Conservation (phyloP, 2,329 filamentous ascomycete species). For the Aspergillus sp. region DNA sequence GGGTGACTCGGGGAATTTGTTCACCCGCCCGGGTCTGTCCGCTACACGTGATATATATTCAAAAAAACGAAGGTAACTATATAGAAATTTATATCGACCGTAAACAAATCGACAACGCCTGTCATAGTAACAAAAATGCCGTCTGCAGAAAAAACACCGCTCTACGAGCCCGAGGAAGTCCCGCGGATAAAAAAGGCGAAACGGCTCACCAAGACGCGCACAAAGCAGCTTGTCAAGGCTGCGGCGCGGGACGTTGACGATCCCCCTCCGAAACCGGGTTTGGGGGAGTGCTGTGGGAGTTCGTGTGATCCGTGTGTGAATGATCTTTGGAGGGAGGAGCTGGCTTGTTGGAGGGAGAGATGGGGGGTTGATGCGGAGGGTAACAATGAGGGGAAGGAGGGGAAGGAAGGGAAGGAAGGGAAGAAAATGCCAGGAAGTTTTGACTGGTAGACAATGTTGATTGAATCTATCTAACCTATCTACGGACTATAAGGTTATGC, state of each 20-base stretch:
- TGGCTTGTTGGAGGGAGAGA: slow-evolving; percentile 33
- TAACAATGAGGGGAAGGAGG: slow-evolving; percentile 11
- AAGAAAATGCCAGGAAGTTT: slow-evolving; percentile 23
- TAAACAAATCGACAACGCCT: too few species aligned
- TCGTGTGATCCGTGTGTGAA: slow-evolving; percentile 39
- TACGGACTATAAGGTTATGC: neutral
- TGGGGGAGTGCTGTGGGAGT: slow-evolving; percentile 37
- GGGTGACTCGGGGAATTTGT: neutral
- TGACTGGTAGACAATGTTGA: slow-evolving; percentile 14
- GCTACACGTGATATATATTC: neutral
- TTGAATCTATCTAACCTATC: neutral
- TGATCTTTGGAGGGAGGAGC: slow-evolving; percentile 36
- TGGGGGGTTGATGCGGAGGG: slow-evolving; percentile 26
- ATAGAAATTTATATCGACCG: too few species aligned
- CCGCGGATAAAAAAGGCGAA: slow-evolving; percentile 32
- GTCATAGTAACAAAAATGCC: neutral
- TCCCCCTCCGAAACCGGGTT: slow-evolving; percentile 32
- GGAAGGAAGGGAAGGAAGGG: slow-evolving; percentile 7
- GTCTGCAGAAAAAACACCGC: slow-evolving; percentile 13
- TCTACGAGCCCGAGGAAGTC: slow-evolving; percentile 25
- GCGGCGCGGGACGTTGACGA: slow-evolving; percentile 30
- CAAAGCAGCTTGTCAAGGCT: slow-evolving; percentile 34
- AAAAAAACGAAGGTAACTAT: too few species aligned
- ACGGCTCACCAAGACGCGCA: slow-evolving; percentile 29
- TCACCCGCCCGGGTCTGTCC: too few species aligned